A percentile compares a stretch with the other conserved stretches of the same genome.
These are phyloP conservation scores for Talaromyces islandicus DNA, from an alignment of 2,329 filamentous ascomycete species.

Conservation along the genomic window DNA sequence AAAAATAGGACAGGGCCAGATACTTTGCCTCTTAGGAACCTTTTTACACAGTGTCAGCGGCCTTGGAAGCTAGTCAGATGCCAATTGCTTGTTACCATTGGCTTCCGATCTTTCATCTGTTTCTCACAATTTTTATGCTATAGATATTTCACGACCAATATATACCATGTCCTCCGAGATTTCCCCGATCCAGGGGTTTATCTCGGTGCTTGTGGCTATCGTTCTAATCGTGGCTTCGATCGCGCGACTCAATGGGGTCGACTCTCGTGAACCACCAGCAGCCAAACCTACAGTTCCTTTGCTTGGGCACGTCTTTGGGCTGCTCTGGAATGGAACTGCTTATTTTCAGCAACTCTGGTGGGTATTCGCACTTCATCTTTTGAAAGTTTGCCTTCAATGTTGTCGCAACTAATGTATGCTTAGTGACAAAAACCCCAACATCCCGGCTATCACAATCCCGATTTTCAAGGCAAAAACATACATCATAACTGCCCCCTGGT, in stretches of 20 bases:
- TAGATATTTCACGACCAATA: not conserved
- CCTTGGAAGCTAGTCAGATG: not conserved
- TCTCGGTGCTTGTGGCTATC: not conserved
- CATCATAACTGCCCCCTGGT: slow-evolving; percentile 18
- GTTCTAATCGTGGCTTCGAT: not conserved
- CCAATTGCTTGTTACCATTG: not conserved
- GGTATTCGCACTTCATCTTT: not conserved
- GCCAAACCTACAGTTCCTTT: slow-evolving; percentile 18
- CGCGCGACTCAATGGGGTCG: slow-evolving; percentile 5
- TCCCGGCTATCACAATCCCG: slow-evolving; percentile 19
- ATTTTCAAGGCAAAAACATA: slow-evolving; percentile 22
- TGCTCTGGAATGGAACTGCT: slow-evolving; percentile 17
- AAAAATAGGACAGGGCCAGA: not conserved
- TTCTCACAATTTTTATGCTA: not conserved
- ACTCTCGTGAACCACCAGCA: slow-evolving; percentile 21
- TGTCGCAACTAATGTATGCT: not conserved
- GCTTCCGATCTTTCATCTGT: not conserved
- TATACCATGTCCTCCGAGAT: not conserved
- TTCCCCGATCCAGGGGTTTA: not conserved
- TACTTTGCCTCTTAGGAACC: not conserved
- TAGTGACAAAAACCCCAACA: slow-evolving; percentile 4
- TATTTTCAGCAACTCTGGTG: slow-evolving; percentile 20
- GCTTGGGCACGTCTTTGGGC: slow-evolving; percentile 20
- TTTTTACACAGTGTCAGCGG: not conserved
- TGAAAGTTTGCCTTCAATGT: not conserved